Conservation (phyloP, 2,329 filamentous ascomycete genomes). For the Orbilia ellipsospora region DNA sequence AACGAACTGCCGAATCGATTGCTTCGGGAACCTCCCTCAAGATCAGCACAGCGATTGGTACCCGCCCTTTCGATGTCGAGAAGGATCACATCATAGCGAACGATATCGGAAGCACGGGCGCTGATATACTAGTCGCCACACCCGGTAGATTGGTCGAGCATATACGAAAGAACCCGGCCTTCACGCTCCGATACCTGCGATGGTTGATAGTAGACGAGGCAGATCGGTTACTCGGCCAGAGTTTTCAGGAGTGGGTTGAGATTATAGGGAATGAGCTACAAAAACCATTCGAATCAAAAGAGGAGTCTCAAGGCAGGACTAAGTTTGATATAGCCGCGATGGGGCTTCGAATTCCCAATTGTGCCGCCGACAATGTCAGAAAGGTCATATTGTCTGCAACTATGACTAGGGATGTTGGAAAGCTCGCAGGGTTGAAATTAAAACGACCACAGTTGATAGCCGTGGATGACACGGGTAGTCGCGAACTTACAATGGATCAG, state of each 20-base stretch:
- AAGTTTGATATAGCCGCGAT: slow-evolving; percentile 58
- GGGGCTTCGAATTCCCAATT: slow-evolving; percentile 15
- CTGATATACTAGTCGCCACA: slow-evolving; percentile 90
- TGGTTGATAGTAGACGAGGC: slow-evolving; percentile 96
- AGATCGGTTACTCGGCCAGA: slow-evolving; percentile 88
- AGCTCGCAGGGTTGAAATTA: slow-evolving; percentile 78
- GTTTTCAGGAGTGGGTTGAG: slow-evolving; percentile 89
- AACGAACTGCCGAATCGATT: slow-evolving; percentile 80
- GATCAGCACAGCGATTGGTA: slow-evolving; percentile 85
- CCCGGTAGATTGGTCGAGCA: slow-evolving; percentile 93
- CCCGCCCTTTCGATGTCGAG: slow-evolving; percentile 76
- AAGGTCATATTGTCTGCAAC: slow-evolving; percentile 93
- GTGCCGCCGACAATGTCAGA: slow-evolving; percentile 67
- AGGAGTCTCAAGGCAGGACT: slow-evolving; percentile 57
- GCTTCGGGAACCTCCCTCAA: slow-evolving; percentile 77
- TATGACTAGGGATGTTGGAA: slow-evolving; percentile 85
- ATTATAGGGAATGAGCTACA: slow-evolving; percentile 74
- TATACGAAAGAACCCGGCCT: slow-evolving; percentile 82
- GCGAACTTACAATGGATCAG: slow-evolving; percentile 53
- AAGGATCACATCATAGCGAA: slow-evolving; percentile 70
- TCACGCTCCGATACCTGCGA: slow-evolving; percentile 78
- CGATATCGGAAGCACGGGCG: slow-evolving; percentile 66
- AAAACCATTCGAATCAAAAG: slow-evolving; percentile 67
- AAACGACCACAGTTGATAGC: slow-evolving; percentile 79
- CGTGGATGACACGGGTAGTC: slow-evolving; percentile 69